Evolutionary conservation across 352 stramenopile genomes (phyloP), one percentile per base, ranked within the genome.

Genomic region (Phytophthora ramorum): DNA sequence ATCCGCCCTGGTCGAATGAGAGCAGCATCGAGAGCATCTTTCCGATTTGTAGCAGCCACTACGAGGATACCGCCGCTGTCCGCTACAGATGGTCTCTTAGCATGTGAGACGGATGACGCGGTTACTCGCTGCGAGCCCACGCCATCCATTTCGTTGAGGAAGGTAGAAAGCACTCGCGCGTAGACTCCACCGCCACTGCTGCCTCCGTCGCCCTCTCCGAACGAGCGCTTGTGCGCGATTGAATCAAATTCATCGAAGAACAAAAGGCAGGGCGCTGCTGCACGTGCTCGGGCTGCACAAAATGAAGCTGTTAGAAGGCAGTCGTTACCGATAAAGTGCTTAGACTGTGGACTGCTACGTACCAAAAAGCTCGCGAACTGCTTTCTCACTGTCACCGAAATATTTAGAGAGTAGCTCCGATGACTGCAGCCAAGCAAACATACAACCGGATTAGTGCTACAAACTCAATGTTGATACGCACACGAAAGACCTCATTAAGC

Each of bases 211-310:
- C 71, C 70, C 41, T 61, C 63, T 43, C 63, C 72, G 45, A 91
- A 92, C 26, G 80, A 85, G 2, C 89, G 82, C 52, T 93, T 92
- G 63, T 92, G 78, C 2, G 84, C 78, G 53, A 93, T 93, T n/a
- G 84, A 72, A 64, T 95, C 83, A 63, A 94, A 90, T 41, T 95
- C 85, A 58, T 96, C 89, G 59, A 96, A 95, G 58, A 96, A 94
- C 12, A 95, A 63, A 28, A 95, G 63, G 56, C 87, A 95, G 17
- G 89, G 89, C 20, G 89, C 79, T 3, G 87, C 81, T 7, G 74
- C 72, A 34, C 87, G 85, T 32, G 87, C 89, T 47, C 87, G 83
- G 35, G 84, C 82, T 93, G 52, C 24, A 51, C 48, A 58, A 51
- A 47, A 59, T 5, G 44, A 3, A 44, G 16, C 32, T 47, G 35